Percentiles rank a stretch among this genome's conserved stretches.
phyloP scores from a whole-genome alignment of 2,329 filamentous ascomycete genomes.

The Fusarium udum region DNA sequence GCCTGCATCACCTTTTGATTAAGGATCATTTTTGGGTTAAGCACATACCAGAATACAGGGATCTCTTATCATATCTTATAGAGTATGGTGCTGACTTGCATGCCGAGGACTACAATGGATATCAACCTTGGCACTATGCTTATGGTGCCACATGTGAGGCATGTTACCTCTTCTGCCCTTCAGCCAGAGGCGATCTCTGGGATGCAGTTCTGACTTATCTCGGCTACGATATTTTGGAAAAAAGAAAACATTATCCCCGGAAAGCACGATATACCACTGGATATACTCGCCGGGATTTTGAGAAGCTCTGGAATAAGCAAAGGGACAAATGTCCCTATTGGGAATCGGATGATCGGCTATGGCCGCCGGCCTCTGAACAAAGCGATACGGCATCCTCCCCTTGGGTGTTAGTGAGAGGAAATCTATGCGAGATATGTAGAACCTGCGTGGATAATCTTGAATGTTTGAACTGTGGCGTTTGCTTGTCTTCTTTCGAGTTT shows the following conservation, averaged over 20 bases:
- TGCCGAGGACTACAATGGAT: background rate
- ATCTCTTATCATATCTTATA: too few relatives aligned
- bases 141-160: background rate
- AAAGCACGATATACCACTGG: background rate
- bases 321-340: background rate
- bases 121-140: background rate
- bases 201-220: background rate
- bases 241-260: rapidly evolving
- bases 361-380: background rate
- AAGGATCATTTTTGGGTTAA: too few relatives aligned
- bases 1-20: too few relatives aligned
- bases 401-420: too few relatives aligned
- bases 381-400: too few relatives aligned
- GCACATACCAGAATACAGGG: too few relatives aligned
- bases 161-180: rapidly evolving
- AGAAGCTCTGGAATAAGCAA: background rate
- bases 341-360: background rate
- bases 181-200: background rate
- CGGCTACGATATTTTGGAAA: background rate
- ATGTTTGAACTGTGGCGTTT: background rate
- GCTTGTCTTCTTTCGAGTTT: background rate
- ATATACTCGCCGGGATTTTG: background rate
- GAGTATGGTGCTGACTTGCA: too few relatives aligned
- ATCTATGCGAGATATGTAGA: background rate
- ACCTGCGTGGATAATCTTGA: rapidly evolving